Evolutionary conservation across 495 filamentous ascomycete genomes (phyloP), one percentile per base, ranked within the genome.

Genomic region (Neurospora sp.): DNA sequence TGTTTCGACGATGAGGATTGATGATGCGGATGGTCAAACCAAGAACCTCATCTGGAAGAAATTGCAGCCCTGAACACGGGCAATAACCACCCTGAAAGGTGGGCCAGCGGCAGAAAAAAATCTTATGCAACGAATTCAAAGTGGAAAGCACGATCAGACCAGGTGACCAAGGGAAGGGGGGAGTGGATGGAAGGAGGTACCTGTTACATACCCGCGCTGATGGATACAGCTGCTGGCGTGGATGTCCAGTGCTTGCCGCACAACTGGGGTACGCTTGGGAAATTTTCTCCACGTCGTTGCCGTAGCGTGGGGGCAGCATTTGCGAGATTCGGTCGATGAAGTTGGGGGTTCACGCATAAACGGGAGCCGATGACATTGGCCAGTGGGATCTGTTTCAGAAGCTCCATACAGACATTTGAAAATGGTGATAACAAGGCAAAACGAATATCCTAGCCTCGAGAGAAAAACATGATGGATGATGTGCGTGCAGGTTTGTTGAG

Each of bases 71-170:
- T 74, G 65, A 46, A 39, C 46, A 71, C n/a, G 44, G 44, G n/a
- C 44, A 61, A 61, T 8, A 61, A 61, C 53, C 12, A 61, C 70
- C 37, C 37, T 31, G 70, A 72, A 69, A 70, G 53, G 53, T 70
- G 72, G 74, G 53, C 39, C 72, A 72, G 69, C 71, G 70, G 72
- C 70, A 76, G 27, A 42, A 59, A 31, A 40, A 46, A 39, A 61
- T 39, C 22, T 6, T 59, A 37, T 41, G 20, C 20, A 38, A 59
- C 31, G 20, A 44, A 44, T 35, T 46, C 48, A 37, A 68, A 71
- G 70, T 38, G 53, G 14, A 65, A 35, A 65, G 27, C 53, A 65
- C 53, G 53, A 65, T 35, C 27, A 5, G 53, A 65, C 53, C 53
- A 65, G 53, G 27, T 65, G 53, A 65, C 53, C 53, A 31, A 65